Evolutionary conservation across 495 filamentous ascomycete genomes (phyloP).

Genomic region (Podospora tetraspora): DNA sequence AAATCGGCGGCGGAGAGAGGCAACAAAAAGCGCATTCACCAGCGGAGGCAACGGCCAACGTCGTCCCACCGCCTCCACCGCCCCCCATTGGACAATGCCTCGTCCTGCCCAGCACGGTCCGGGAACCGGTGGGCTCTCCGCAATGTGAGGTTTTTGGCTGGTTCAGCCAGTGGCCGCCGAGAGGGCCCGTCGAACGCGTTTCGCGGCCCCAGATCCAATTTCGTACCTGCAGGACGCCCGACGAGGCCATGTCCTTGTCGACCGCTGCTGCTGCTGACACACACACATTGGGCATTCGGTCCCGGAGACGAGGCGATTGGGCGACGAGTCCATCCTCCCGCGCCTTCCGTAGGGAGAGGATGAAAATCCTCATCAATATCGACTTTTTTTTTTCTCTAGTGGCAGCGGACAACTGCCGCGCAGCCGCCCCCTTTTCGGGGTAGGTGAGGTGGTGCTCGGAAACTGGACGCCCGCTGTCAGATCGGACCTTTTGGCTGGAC

Average conservation of each 20-base stretch:
- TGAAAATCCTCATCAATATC: background rate
- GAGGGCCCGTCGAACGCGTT: constrained; percentile 5
- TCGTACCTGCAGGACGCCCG: background rate
- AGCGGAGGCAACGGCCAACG: background rate
- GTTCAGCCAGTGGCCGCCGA: constrained; percentile 4
- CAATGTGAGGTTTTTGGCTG: constrained; percentile 3
- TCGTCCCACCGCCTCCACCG: background rate
- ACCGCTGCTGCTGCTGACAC: background rate
- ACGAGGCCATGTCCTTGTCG: background rate
- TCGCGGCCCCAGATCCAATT: constrained; percentile 3
- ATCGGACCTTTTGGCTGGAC: background rate
- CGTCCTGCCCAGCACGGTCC: background rate
- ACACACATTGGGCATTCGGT: background rate
- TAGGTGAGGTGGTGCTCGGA: background rate
- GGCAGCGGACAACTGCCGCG: background rate
- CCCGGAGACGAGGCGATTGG: background rate
- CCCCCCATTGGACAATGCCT: constrained; percentile 5
- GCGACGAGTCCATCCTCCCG: background rate
- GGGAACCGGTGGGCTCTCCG: background rate
- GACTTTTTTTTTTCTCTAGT: background rate
- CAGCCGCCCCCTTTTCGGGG: background rate
- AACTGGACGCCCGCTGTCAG: background rate
- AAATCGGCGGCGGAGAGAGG: background rate
- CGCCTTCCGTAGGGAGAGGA: background rate
- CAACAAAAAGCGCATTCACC: background rate